phyloP scores from a whole-genome alignment of 768 basidiomycete species.

The Pleurotus djamor region DNA sequence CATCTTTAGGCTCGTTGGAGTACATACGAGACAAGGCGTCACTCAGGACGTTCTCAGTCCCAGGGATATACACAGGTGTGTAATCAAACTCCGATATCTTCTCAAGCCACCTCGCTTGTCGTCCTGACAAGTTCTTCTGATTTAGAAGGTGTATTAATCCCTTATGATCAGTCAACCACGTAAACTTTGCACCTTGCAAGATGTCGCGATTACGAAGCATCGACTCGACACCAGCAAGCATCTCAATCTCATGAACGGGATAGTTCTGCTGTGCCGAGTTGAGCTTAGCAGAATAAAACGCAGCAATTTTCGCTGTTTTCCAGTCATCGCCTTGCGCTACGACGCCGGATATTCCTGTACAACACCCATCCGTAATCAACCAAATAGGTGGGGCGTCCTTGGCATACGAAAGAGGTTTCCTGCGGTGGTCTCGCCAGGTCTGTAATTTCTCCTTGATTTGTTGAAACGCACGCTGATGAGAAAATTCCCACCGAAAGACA shows the following conservation, averaged over 20 bases:
- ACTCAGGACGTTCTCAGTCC: conserved; percentile 17
- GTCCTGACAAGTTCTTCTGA: too few species aligned
- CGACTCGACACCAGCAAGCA: conserved; percentile 9
- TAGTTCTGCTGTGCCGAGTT: conserved; percentile 24
- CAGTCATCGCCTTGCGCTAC: conserved; percentile 13
- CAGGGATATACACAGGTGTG: too few species aligned
- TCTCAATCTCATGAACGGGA: conserved; percentile 21
- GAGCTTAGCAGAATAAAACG: conserved; percentile 19
- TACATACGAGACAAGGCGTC: conserved; percentile 29
- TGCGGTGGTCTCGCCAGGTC: background rate
- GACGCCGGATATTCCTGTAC: conserved; percentile 12
- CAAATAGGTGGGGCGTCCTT: conserved; percentile 9
- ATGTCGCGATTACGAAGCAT: too few species aligned
- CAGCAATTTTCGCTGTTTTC: conserved; percentile 20
- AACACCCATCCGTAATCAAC: conserved; percentile 16
- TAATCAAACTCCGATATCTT: too few species aligned
- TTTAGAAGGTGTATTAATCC: too few species aligned
- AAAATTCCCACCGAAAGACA: conserved; percentile 10
- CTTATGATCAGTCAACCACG: too few species aligned
- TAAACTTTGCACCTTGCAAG: too few species aligned
- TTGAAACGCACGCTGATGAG: conserved; percentile 17
- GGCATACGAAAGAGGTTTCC: conserved; percentile 11
- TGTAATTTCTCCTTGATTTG: conserved; percentile 18
- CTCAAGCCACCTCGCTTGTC: too few species aligned
- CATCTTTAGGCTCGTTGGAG: conserved; percentile 1